Conservation (phyloP, 75 land plant species). For the Picea sitchensis region DNA sequence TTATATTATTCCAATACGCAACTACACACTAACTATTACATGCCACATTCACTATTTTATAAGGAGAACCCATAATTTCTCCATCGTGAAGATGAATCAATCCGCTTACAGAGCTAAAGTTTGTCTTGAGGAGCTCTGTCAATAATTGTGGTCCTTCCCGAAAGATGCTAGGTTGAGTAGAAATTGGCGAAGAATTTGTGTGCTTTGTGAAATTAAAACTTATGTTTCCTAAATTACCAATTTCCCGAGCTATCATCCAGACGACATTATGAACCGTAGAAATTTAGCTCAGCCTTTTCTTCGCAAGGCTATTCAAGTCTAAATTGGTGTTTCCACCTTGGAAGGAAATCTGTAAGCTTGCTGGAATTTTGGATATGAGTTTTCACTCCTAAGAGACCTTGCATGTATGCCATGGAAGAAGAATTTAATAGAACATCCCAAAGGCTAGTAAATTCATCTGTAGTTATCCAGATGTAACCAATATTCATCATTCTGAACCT, state of each 20-base stretch:
- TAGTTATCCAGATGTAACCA: conserved; percentile 54
- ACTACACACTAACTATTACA: neutral
- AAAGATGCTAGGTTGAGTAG: neutral
- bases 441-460: conserved; percentile 18
- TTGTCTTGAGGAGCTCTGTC: neutral
- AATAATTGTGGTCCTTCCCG: conserved; percentile 13
- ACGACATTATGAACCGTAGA: conserved; percentile 35
- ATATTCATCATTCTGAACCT: conserved; percentile 34
- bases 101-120: conserved; percentile 11
- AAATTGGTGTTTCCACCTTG: conserved; percentile 25
- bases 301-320: neutral
- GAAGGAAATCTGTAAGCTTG: conserved; percentile 16
- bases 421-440: neutral
- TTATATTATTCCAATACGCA: conserved; percentile 11
- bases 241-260: conserved; percentile 21
- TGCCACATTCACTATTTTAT: conserved; percentile 6
- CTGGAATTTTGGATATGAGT: conserved; percentile 27
- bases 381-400: neutral
- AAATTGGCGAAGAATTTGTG: neutral
- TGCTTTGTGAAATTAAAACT: neutral
- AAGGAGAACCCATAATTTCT: neutral
- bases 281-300: conserved; percentile 9
- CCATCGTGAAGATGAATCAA: neutral
- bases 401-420: neutral
- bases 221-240: neutral